A percentile compares a stretch with the other conserved stretches of the same genome.
Evolutionary conservation across 2,329 filamentous ascomycete species (phyloP).

Genomic region (Penicillium italicum): DNA sequence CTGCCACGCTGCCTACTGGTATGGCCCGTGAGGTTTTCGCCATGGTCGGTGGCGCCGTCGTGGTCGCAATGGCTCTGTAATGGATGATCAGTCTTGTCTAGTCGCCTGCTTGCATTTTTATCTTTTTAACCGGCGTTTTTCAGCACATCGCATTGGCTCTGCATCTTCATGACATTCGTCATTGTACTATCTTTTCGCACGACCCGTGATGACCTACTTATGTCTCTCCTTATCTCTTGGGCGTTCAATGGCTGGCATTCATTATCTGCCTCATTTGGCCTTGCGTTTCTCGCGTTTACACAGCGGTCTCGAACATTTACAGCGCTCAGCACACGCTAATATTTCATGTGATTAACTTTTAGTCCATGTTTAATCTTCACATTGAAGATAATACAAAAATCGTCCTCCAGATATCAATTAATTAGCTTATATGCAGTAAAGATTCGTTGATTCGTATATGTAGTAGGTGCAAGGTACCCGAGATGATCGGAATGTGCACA

Average conservation of each 20-base stretch:
- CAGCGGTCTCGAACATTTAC: slow-evolving; percentile 1
- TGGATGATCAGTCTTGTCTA: neutral
- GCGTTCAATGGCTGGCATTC: slow-evolving; percentile 2
- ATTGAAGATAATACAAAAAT: slow-evolving; percentile 5
- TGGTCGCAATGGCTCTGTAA: slow-evolving; percentile 40
- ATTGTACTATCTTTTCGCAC: slow-evolving; percentile 21
- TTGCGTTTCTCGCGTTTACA: neutral
- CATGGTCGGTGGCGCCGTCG: slow-evolving; percentile 42
- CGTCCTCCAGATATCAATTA: neutral
- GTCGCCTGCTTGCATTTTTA: neutral
- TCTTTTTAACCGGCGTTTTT: slow-evolving; percentile 2
- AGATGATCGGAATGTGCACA: slow-evolving; percentile 4
- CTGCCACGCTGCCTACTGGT: slow-evolving; percentile 26
- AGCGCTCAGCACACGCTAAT: slow-evolving; percentile 2
- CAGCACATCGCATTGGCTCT: slow-evolving; percentile 13
- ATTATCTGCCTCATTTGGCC: neutral
- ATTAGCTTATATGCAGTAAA: neutral
- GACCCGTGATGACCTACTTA: slow-evolving; percentile 19
- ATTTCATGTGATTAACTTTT: slow-evolving; percentile 12
- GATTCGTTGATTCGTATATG: neutral
- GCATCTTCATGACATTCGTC: slow-evolving; percentile 16
- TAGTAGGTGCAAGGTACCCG: neutral
- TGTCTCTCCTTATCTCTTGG: slow-evolving; percentile 18
- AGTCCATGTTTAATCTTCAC: slow-evolving; percentile 1
- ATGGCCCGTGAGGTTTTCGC: slow-evolving; percentile 36